Evolutionary conservation across 176 grass and related monocot genomes (phyloP).

Genomic region (Chloris gayana): DNA sequence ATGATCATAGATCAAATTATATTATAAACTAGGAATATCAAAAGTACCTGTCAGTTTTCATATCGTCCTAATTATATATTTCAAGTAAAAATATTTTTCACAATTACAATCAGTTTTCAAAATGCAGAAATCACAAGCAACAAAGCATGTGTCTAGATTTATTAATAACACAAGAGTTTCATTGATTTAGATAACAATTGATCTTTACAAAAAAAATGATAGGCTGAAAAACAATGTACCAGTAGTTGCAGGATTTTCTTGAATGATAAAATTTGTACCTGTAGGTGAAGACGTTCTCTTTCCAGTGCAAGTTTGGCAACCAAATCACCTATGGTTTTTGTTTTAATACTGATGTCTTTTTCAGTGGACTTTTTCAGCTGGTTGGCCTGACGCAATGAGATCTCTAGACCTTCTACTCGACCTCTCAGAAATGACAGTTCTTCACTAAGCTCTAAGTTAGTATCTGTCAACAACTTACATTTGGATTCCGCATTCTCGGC

Average conservation of each 20-base stretch:
- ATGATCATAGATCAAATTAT: too few relatives aligned
- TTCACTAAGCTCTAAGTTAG: conserved; percentile 77
- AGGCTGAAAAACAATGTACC: conserved; percentile 3
- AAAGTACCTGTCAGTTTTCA: too few relatives aligned
- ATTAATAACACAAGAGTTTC: neutral
- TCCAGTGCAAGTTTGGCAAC: conserved; percentile 78
- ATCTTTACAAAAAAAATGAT: neutral
- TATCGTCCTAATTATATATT: too few relatives aligned
- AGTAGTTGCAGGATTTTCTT: neutral
- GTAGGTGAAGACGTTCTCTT: conserved; percentile 77
- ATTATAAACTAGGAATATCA: too few relatives aligned
- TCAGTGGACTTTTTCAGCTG: conserved; percentile 57
- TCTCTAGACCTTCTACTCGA: conserved; percentile 62
- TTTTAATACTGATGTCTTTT: conserved; percentile 76
- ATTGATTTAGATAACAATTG: neutral
- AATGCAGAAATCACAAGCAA: neutral
- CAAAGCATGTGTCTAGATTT: conserved; percentile 14
- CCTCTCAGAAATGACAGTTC: conserved; percentile 77
- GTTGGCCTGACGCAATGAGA: conserved; percentile 55
- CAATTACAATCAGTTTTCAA: neutral
- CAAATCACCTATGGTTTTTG: conserved; percentile 73
- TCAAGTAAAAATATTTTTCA: neutral
- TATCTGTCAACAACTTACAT: conserved; percentile 62
- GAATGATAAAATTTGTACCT: conserved; percentile 46
- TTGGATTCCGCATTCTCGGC: conserved; percentile 79